phyloP scores from a whole-genome alignment of 129 eudicot genomes.

The Ambrosia artemisiifolia region DNA sequence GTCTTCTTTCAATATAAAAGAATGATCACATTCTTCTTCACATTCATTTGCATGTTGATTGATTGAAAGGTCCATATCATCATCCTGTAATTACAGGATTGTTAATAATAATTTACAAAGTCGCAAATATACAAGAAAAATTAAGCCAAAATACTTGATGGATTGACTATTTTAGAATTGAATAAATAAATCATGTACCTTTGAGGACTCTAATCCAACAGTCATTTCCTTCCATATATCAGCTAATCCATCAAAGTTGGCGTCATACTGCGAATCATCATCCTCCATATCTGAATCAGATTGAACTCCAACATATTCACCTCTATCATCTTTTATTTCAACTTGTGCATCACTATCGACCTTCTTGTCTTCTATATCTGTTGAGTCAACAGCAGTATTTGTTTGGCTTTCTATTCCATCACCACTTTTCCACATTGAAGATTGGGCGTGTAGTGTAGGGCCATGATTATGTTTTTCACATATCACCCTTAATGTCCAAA shows the following conservation, averaged over 20 bases:
- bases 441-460: constrained; percentile 2
- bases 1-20: constrained; percentile 10
- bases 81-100: background rate
- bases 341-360: background rate
- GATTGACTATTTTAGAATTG: background rate
- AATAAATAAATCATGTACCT: background rate
- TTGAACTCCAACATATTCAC: background rate
- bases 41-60: background rate
- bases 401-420: background rate
- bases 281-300: background rate
- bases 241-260: constrained; percentile 21
- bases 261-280: background rate
- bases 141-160: background rate
- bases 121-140: background rate
- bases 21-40: constrained; percentile 15
- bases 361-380: background rate
- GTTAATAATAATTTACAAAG: background rate
- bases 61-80: background rate
- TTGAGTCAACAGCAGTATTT: background rate
- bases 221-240: constrained; percentile 22
- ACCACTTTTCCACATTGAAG: background rate
- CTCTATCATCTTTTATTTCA: background rate
- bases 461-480: constrained; percentile 29
- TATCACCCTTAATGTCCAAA: constrained; percentile 16
- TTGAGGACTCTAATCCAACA: background rate